Conservation (phyloP, 2,329 filamentous ascomycete genomes). For the Penicillium frequentans region DNA sequence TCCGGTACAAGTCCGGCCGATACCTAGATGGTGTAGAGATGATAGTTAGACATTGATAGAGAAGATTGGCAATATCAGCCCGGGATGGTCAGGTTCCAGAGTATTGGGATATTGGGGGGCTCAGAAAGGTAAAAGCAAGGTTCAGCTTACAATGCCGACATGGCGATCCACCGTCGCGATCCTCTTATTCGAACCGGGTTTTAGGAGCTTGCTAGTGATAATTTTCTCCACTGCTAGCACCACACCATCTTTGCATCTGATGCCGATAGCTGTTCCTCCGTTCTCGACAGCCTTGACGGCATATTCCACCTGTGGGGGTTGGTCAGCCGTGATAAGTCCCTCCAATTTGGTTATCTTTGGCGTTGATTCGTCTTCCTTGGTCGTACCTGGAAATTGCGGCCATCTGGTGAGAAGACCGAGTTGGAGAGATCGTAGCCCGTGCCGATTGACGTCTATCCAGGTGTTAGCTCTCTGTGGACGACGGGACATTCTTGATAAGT, state of each 20-base stretch:
- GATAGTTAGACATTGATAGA: background rate
- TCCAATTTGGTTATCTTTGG: background rate
- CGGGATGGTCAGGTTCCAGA: background rate
- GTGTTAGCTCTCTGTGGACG: slow-evolving; percentile 12
- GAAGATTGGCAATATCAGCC: background rate
- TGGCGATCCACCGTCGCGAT: slow-evolving; percentile 94
- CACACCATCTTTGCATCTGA: slow-evolving; percentile 95
- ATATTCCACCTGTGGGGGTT: slow-evolving; percentile 71
- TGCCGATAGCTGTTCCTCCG: slow-evolving; percentile 92
- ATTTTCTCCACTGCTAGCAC: slow-evolving; percentile 97
- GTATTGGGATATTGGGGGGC: background rate
- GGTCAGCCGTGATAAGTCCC: slow-evolving; percentile 12
- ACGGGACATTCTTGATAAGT: background rate
- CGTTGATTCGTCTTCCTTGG: background rate
- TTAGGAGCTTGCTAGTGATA: slow-evolving; percentile 90
- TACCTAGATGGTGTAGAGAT: slow-evolving; percentile 57
- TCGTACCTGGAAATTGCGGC: slow-evolving; percentile 90
- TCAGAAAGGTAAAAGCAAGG: background rate
- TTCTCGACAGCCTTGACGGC: slow-evolving; percentile 98
- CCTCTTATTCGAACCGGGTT: slow-evolving; percentile 92
- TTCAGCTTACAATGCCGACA: slow-evolving; percentile 75
- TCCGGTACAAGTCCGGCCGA: slow-evolving; percentile 94
- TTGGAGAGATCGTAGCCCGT: slow-evolving; percentile 99
- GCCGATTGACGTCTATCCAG: slow-evolving; percentile 88
- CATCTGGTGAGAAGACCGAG: slow-evolving; percentile 99